A percentile compares a stretch with the other conserved stretches of the same genome.
Conservation (phyloP, 2,329 filamentous ascomycete genomes). For the Stagonosporopsis vannaccii region DNA sequence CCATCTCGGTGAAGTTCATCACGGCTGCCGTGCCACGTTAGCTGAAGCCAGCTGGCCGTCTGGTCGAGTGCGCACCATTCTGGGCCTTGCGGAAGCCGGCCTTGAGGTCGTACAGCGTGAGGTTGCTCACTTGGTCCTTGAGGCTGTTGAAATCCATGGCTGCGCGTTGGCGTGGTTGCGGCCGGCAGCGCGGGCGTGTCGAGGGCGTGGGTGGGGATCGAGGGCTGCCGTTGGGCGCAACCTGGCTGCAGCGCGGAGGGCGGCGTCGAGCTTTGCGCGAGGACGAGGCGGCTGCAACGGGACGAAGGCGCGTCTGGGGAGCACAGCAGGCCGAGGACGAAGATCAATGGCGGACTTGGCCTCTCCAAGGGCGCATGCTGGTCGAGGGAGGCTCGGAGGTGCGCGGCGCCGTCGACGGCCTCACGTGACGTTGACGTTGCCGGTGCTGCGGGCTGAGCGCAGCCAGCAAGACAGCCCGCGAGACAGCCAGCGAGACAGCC, state of each 20-base stretch:
- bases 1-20: constrained; percentile 91
- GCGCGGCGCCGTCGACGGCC: neutral
- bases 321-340: neutral
- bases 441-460: neutral
- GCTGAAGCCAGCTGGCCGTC: constrained; percentile 30
- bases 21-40: constrained; percentile 68
- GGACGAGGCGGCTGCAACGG: neutral
- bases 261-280: neutral
- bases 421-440: constrained; percentile 1
- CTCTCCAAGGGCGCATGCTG: neutral
- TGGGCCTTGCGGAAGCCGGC: constrained; percentile 93
- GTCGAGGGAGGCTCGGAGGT: neutral
- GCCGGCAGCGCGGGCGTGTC: neutral
- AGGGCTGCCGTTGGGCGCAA: constrained; percentile 19
- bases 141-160: constrained; percentile 86
- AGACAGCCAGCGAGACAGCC: neutral
- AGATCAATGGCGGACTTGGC: neutral
- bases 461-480: neutral
- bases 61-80: constrained; percentile 72
- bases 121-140: constrained; percentile 86
- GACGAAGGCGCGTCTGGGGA: neutral
- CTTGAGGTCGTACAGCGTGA: constrained; percentile 95
- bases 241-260: constrained; percentile 5
- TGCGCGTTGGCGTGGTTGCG: constrained; percentile 23
- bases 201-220: constrained; percentile 4